A percentile compares a stretch with the other conserved stretches of the same genome.
Evolutionary conservation across 2,329 filamentous ascomycete species (phyloP).

Genomic region (Dactylellina cionopaga): DNA sequence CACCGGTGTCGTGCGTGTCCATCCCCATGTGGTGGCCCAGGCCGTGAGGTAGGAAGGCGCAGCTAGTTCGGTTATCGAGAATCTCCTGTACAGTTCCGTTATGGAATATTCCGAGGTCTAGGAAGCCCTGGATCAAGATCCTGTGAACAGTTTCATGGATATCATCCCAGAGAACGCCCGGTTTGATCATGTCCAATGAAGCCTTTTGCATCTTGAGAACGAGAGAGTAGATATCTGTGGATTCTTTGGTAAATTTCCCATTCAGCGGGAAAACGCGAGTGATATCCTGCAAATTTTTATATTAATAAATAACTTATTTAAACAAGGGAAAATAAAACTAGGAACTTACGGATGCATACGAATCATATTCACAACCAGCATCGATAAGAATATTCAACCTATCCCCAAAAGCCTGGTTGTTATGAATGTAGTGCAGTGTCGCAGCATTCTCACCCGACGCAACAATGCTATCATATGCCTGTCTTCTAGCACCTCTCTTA

Average conservation of each 20-base stretch:
- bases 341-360: conserved; percentile 71
- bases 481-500: conserved; percentile 77
- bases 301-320: conserved; percentile 58
- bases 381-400: conserved; percentile 86
- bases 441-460: conserved; percentile 82
- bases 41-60: conserved; percentile 91
- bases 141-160: conserved; percentile 82
- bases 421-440: conserved; percentile 87
- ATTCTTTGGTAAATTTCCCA: conserved; percentile 75
- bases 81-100: conserved; percentile 75
- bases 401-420: conserved; percentile 70
- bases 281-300: conserved; percentile 69
- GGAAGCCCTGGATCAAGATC: conserved; percentile 81
- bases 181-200: conserved; percentile 76
- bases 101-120: conserved; percentile 78
- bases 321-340: conserved; percentile 56
- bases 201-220: conserved; percentile 88
- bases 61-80: conserved; percentile 79
- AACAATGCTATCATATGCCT: conserved; percentile 88
- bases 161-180: conserved; percentile 80
- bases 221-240: conserved; percentile 79
- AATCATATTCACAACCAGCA: conserved; percentile 79
- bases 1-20: conserved; percentile 87
- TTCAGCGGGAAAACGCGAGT: conserved; percentile 87
- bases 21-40: conserved; percentile 80